Percentiles rank a stretch among this genome's conserved stretches.
Conservation (phyloP, 495 filamentous ascomycete genomes). For the Neurospora discreta region DNA sequence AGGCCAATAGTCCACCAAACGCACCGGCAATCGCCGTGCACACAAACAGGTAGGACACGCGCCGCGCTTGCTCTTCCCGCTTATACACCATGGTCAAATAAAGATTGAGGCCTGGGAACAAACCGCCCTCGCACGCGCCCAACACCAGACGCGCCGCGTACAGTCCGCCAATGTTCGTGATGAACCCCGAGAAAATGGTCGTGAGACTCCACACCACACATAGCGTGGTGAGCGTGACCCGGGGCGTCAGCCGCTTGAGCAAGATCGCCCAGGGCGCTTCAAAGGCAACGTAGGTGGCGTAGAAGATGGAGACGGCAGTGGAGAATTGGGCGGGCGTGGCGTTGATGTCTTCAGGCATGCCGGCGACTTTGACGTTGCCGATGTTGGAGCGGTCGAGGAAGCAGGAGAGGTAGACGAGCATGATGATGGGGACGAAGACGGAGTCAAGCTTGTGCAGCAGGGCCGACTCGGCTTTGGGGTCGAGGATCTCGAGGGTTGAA, state of each 20-base stretch:
- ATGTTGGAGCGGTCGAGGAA: constrained; percentile 48
- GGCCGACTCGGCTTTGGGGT: constrained; percentile 40
- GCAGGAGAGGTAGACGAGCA: constrained; percentile 45
- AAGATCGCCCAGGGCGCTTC: constrained; percentile 71
- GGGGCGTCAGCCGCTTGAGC: constrained; percentile 53
- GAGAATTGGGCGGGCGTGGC: constrained; percentile 52
- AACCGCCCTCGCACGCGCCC: constrained; percentile 47
- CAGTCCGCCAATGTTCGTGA: constrained; percentile 35
- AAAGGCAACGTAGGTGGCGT: constrained; percentile 68
- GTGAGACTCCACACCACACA: constrained; percentile 47
- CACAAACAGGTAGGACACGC: constrained; percentile 69
- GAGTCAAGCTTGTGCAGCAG: constrained; percentile 41
- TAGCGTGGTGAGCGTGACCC: constrained; percentile 47
- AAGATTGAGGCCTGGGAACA: constrained; percentile 72
- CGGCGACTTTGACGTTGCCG: constrained; percentile 36
- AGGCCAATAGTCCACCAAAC: constrained; percentile 68
- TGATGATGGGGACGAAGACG: constrained; percentile 39
- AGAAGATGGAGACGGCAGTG: constrained; percentile 62
- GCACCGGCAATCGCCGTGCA: constrained; percentile 68
- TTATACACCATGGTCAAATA: constrained; percentile 76
- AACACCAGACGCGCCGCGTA: constrained; percentile 44
- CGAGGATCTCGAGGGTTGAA: constrained; percentile 19
- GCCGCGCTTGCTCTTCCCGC: constrained; percentile 32
- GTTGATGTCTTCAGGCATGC: constrained; percentile 31
- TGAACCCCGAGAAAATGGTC: constrained; percentile 43